A percentile compares a stretch with the other conserved stretches of the same genome.
Conservation (phyloP, 495 filamentous ascomycete genomes). For the Hypomontagnella monticulosa region DNA sequence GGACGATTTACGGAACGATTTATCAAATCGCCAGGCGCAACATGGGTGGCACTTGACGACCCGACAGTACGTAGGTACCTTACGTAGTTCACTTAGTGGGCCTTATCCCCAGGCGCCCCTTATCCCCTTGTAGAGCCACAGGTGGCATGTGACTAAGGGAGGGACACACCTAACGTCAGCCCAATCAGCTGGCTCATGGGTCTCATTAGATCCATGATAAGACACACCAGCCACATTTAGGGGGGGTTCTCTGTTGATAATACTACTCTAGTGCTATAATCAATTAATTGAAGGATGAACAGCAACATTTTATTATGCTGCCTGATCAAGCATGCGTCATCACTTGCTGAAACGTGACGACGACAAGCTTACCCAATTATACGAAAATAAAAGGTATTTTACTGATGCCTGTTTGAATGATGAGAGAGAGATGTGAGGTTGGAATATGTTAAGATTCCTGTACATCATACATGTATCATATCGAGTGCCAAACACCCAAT, state of each 20-base stretch:
- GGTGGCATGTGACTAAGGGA: constrained; percentile 32
- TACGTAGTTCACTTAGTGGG: constrained; percentile 17
- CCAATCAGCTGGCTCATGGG: constrained; percentile 17
- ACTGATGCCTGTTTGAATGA: constrained; percentile 12
- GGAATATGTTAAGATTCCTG: too few species aligned
- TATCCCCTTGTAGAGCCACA: constrained; percentile 33
- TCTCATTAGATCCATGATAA: background rate
- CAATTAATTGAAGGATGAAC: background rate
- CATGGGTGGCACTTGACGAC: constrained; percentile 37
- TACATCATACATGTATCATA: background rate
- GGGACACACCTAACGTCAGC: constrained; percentile 11
- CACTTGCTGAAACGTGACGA: constrained; percentile 17
- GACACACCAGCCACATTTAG: constrained; percentile 12
- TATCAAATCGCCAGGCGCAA: constrained; percentile 38
- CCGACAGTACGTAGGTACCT: constrained; percentile 22
- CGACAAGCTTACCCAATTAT: constrained; percentile 7
- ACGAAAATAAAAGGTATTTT: background rate
- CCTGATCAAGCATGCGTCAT: constrained; percentile 35
- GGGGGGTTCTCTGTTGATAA: background rate
- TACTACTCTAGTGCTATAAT: background rate
- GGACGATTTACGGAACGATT: constrained; percentile 22
- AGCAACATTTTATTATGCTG: constrained; percentile 28
- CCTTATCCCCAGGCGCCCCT: constrained; percentile 23
- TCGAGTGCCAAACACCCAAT: too few species aligned
- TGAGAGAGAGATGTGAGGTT: background rate